Evolutionary conservation across 768 basidiomycete species (phyloP).

Genomic region (Suillus cothurnatus): DNA sequence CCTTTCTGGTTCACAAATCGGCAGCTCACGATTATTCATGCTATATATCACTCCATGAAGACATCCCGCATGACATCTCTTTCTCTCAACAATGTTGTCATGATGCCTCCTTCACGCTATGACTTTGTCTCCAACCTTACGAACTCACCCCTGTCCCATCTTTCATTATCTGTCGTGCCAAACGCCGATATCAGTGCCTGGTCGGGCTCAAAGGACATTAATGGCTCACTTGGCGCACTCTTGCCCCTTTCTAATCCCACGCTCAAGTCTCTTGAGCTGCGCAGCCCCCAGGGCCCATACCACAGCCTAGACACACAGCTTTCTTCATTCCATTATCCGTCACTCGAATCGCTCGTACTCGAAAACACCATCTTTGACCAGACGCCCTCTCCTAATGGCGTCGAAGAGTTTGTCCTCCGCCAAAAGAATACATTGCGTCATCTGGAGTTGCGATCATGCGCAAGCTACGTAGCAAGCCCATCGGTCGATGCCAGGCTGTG

Average conservation of each 20-base stretch:
- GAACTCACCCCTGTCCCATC: constrained; percentile 30
- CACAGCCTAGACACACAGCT: constrained; percentile 29
- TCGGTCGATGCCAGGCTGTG: constrained; percentile 24
- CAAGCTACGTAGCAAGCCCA: constrained; percentile 25
- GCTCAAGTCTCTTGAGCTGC: constrained; percentile 25
- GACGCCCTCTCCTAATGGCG: constrained; percentile 19
- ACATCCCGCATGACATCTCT: constrained; percentile 24
- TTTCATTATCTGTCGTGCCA: constrained; percentile 33
- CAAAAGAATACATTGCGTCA: constrained; percentile 29
- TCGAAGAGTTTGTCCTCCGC: constrained; percentile 34
- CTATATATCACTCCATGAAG: constrained; percentile 25
- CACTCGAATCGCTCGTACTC: constrained; percentile 28
- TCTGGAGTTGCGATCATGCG: constrained; percentile 28
- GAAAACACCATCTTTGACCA: constrained; percentile 34
- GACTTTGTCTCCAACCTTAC: constrained; percentile 29
- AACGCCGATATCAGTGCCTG: constrained; percentile 31
- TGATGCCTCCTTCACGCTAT: constrained; percentile 28
- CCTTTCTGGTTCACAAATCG: constrained; percentile 36
- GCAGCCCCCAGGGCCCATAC: constrained; percentile 32
- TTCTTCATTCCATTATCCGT: constrained; percentile 23
- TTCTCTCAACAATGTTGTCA: constrained; percentile 24
- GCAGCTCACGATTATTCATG: constrained; percentile 26
- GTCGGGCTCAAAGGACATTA: constrained; percentile 34
- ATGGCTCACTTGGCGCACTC: constrained; percentile 27
- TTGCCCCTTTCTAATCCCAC: constrained; percentile 23